Evolutionary conservation across 2,329 filamentous ascomycete species (phyloP), one percentile per base, ranked within the genome.

Genomic region (Dryadomyces sulphureus): DNA sequence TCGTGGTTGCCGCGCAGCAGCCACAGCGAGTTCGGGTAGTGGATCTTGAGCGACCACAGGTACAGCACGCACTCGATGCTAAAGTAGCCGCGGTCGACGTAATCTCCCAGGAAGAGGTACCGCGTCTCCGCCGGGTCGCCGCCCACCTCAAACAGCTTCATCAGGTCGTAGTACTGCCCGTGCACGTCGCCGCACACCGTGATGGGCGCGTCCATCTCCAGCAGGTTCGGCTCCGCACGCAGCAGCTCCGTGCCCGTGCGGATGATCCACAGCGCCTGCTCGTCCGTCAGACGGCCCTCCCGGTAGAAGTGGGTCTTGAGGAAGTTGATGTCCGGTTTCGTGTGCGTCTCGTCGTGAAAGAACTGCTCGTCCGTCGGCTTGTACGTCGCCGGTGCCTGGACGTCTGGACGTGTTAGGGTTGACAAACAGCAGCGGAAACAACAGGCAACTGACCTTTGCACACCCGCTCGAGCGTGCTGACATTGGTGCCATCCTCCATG

Each of bases 151-250:
- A 98, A 98, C 30, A 98, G 75, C 72, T 98, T 98, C 92, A 98
- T 98, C 60, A 98, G 68, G 64, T 98, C 92, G 64, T 94, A 98
- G 69, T 96, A 98, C 68, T 98, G 92, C 55, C 92, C 92, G 65
- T 98, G 92, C 46, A 98, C 89, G 60, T 98, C 92, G 61, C 92
- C 92, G 59, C 92, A 98, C 43, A 98, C 92, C 9, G 92, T 98
- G 60, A 98, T 98, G 50, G 92, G 92, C 36, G 92, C 92, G 64
- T 98, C 92, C 92, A 98, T 98, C 72, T 98, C 92, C 55, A 98
- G 74, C 53, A 98, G 72, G 64, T 96, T 98, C 53, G 92, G 90
- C 68, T 98, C 92, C 51, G 81, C 73, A 59, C 82, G 83, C 57
- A 98, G 73, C 43, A 98, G 68, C 63, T 95, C 84, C 47, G 87